A percentile compares a stretch with the other conserved stretches of the same genome.
These are phyloP conservation scores for Aspergillus biplanus DNA, from an alignment of 495 filamentous ascomycete genomes.

Conservation along the genomic window DNA sequence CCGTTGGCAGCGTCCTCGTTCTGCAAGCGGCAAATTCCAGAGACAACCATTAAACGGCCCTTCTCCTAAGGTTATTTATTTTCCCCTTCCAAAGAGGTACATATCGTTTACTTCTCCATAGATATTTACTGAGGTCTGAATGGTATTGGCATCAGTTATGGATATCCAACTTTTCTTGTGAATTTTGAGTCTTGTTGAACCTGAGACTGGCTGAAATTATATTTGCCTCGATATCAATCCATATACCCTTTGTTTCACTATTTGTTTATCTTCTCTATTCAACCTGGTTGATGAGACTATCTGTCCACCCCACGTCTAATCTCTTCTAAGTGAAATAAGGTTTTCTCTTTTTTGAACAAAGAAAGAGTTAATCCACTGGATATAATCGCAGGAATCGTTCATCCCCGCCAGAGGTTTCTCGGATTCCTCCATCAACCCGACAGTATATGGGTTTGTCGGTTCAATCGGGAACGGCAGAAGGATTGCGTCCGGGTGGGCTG, in stretches of 20 bases:
- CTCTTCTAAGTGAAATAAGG: no score
- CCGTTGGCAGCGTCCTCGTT: slow-evolving; percentile 77
- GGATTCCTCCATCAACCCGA: neutral
- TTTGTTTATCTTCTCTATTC: no score
- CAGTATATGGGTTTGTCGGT: neutral
- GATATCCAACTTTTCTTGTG: neutral
- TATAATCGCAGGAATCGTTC: neutral
- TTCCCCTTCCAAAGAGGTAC: neutral
- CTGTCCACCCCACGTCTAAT: no score
- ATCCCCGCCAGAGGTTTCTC: neutral
- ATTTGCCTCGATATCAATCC: no score
- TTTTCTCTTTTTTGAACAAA: no score
- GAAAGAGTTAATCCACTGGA: neutral
- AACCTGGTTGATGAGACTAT: no score
- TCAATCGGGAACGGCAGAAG: neutral
- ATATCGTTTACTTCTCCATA: neutral
- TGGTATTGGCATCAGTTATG: neutral
- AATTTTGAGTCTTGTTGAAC: neutral
- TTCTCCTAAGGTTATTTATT: neutral
- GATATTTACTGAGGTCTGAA: neutral
- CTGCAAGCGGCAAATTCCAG: slow-evolving; percentile 59
- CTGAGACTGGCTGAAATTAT: no score
- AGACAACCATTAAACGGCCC: neutral
- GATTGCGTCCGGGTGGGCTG: neutral
- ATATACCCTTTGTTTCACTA: no score